These are phyloP conservation scores for Xylariaceae sp. DNA, from an alignment of 2,329 filamentous ascomycete genomes.

Conservation along the genomic window DNA sequence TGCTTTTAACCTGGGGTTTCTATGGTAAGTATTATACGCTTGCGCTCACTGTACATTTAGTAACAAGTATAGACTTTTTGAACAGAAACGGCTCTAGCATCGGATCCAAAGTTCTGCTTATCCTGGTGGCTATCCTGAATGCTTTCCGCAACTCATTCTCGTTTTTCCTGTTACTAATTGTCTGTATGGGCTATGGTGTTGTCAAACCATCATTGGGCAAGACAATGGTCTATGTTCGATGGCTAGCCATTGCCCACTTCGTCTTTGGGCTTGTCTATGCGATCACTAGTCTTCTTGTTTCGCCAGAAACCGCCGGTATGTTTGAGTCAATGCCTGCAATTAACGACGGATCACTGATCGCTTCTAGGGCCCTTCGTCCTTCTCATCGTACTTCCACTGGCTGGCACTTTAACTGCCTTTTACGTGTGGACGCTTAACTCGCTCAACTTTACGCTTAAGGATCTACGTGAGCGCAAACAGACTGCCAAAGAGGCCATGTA, in stretches of 20 bases:
- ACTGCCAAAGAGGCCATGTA: conserved; percentile 95
- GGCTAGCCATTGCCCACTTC: conserved; percentile 91
- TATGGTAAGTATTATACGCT: conserved; percentile 67
- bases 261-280: conserved; percentile 94
- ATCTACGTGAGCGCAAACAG: conserved; percentile 93
- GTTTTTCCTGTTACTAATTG: conserved; percentile 96
- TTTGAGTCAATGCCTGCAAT: neutral
- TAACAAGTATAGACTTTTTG: conserved; percentile 74
- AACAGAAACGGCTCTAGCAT: conserved; percentile 87
- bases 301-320: conserved; percentile 80
- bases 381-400: conserved; percentile 90
- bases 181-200: conserved; percentile 99
- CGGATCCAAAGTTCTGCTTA: conserved; percentile 83
- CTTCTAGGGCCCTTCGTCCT: conserved; percentile 79
- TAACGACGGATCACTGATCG: conserved; percentile 10
- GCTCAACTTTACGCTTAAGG: conserved; percentile 92
- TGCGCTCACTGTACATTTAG: conserved; percentile 24
- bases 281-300: conserved; percentile 85
- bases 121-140: conserved; percentile 91
- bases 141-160: conserved; percentile 96
- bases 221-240: conserved; percentile 93
- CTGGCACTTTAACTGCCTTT: conserved; percentile 91
- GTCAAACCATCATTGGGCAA: conserved; percentile 91
- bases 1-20: conserved; percentile 98
- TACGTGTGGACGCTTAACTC: conserved; percentile 99